phyloP scores from a whole-genome alignment of 176 grass and related monocot genomes.

The Secale cereale region DNA sequence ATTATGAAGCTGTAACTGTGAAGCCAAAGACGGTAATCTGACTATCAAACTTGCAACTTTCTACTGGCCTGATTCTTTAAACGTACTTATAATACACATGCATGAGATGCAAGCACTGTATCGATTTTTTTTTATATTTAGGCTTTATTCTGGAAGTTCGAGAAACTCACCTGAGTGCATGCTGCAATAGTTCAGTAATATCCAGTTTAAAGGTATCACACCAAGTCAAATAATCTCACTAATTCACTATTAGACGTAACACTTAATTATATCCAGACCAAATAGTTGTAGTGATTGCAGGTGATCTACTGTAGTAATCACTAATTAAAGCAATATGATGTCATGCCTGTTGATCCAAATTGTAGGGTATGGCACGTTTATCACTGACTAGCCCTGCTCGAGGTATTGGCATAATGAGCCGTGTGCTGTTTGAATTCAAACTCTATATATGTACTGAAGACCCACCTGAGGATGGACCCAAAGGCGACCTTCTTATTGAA shows the following conservation, averaged over 20 bases:
- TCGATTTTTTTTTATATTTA: no score
- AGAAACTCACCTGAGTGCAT: not conserved
- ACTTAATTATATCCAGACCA: no score
- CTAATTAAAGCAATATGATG: not conserved
- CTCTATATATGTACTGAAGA: not conserved
- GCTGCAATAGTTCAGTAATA: no score
- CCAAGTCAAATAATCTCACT: no score
- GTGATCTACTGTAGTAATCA: not conserved
- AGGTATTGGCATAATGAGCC: conserved; percentile 22
- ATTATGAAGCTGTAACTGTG: conserved; percentile 18
- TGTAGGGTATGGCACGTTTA: conserved; percentile 18
- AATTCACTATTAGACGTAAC: no score
- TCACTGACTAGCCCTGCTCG: not conserved
- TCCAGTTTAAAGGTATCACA: no score
- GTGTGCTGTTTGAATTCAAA: conserved; percentile 15
- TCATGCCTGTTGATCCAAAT: not conserved
- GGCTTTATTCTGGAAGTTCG: not conserved
- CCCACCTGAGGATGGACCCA: not conserved
- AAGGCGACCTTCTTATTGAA: conserved; percentile 17
- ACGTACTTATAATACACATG: no score
- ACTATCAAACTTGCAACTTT: not conserved
- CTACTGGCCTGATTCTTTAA: not conserved
- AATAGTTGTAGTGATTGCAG: not conserved
- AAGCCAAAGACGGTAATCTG: not conserved
- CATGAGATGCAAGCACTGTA: no score